Conservation (phyloP, 441 rosid species). For the Kokia cookei region DNA sequence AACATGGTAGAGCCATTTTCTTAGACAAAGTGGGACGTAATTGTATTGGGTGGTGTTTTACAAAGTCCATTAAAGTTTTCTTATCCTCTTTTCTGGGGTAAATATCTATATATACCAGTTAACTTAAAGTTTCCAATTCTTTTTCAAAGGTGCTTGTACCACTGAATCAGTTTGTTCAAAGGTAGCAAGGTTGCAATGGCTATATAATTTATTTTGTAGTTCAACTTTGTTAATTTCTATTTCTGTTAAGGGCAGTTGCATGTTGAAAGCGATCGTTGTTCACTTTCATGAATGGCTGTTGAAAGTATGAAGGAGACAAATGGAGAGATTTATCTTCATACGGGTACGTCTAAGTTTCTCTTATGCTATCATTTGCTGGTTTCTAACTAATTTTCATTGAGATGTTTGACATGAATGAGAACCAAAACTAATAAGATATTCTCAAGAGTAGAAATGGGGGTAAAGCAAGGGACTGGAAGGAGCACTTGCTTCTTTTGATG, state of each 20-base stretch:
- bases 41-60: background rate
- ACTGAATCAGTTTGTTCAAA: background rate
- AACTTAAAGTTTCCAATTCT: background rate
- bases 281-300: background rate
- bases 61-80: background rate
- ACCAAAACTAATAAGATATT: background rate
- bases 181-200: background rate
- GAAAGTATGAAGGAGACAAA: background rate
- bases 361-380: background rate
- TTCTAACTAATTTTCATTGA: background rate
- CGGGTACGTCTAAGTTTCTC: background rate
- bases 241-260: background rate
- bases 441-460: background rate
- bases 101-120: background rate
- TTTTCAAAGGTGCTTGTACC: background rate
- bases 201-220: background rate
- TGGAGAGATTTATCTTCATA: background rate
- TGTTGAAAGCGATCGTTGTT: background rate
- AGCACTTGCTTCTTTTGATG: background rate
- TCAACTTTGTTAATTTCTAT: background rate
- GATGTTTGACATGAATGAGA: background rate
- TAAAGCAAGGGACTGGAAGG: background rate
- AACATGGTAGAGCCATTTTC: conserved; percentile 20
- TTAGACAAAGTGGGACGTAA: conserved; percentile 17
- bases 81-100: background rate